Evolutionary conservation across 1,284 basidiomycete species (phyloP), one percentile per base, ranked within the genome.

Genomic region (Paramarasmius palmivorus): DNA sequence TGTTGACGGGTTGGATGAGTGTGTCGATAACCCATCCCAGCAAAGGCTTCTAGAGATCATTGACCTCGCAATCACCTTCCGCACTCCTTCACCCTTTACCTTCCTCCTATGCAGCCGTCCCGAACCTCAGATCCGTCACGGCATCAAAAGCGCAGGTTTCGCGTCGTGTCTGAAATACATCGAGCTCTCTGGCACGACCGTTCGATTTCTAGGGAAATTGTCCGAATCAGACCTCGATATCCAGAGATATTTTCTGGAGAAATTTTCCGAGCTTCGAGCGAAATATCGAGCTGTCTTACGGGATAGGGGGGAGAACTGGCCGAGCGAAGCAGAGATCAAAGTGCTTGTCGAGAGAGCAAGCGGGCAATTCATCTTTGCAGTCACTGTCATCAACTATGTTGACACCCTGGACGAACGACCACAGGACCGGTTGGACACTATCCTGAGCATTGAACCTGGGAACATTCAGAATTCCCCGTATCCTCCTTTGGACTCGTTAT

Each of bases 31-130:
- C n/a, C n/a, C n/a, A n/a, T n/a, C n/a, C n/a, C n/a, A n/a, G n/a
- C n/a, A n/a, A n/a, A n/a, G n/a, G n/a, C n/a, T n/a, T n/a, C n/a
- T n/a, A n/a, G n/a, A n/a, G n/a, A n/a, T n/a, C n/a, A n/a, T n/a
- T n/a, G n/a, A n/a, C n/a, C n/a, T n/a, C n/a, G n/a, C n/a, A n/a
- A n/a, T n/a, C n/a, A n/a, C n/a, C n/a, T n/a, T n/a, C n/a, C n/a
- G n/a, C n/a, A n/a, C n/a, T n/a, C n/a, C n/a, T n/a, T n/a, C n/a
- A n/a, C n/a, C n/a, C n/a, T 17, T 26, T 8, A 29, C 17, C 22
- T 46, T 46, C 44, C 26, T 46, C 14, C 9, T 46, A 12, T 46
- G 25, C 15, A 46, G 44, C 17, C 44, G 44, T 7, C 44, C 44
- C 25, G 44, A 46, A 46, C 44, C 44, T 5, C 44, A n/a, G 25